phyloP scores from a whole-genome alignment of 192 early-diverging fungal genomes.

The Glomus cerebriforme region DNA sequence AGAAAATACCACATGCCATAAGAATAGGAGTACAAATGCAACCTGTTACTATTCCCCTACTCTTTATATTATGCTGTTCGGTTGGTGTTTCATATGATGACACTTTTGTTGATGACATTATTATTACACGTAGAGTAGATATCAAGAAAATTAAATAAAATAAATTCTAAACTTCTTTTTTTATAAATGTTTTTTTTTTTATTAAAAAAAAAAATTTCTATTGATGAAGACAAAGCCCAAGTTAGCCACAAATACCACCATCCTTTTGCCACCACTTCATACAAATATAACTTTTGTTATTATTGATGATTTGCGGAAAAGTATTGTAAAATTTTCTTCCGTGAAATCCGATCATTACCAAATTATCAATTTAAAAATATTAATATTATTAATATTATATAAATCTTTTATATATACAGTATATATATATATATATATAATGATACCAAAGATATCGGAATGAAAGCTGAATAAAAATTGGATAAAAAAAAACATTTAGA shows the following conservation, averaged over 20 bases:
- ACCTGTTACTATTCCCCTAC: neutral
- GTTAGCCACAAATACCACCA: neutral
- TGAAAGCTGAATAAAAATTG: too few relatives aligned
- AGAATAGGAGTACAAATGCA: neutral
- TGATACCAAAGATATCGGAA: too few relatives aligned
- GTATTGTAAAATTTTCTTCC: neutral
- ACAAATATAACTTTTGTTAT: neutral
- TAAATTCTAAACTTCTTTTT: too few relatives aligned
- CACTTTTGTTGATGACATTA: neutral
- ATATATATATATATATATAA: too few relatives aligned
- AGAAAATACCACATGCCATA: neutral
- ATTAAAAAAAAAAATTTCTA: neutral
- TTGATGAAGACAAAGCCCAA: too few relatives aligned
- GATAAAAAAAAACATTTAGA: too few relatives aligned
- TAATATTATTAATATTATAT: too few relatives aligned
- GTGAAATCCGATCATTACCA: too few relatives aligned
- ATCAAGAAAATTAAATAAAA: neutral
- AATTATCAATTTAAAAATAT: too few relatives aligned
- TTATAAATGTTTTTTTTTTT: too few relatives aligned
- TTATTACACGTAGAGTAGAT: neutral
- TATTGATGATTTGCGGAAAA: neutral
- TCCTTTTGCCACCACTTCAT: neutral
- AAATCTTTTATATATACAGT: too few relatives aligned
- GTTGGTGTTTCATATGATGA: neutral
- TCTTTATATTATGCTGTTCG: too few relatives aligned